Evolutionary conservation across 163 green algal species (phyloP).

Genomic region (Chlamydomonas reinhardtii): DNA sequence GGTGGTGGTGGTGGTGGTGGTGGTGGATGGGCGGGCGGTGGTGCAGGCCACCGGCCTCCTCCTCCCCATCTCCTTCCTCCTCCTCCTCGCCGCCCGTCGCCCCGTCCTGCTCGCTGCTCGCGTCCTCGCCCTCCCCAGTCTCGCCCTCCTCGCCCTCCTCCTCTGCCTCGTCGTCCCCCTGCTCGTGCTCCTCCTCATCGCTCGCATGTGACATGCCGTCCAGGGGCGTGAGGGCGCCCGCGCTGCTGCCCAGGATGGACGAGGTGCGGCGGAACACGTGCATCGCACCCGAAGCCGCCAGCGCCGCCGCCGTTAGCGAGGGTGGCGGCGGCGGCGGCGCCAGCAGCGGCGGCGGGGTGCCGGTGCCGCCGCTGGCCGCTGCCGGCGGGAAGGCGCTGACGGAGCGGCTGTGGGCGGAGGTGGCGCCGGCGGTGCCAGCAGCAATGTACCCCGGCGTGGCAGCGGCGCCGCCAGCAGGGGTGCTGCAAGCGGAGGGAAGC

Average conservation of each 20-base stretch:
- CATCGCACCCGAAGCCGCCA: neutral
- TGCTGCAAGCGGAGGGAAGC: neutral
- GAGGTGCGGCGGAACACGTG: neutral
- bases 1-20: too few relatives aligned
- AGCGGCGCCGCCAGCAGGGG: neutral
- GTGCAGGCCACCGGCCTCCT: too few relatives aligned
- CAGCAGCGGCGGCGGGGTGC: too few relatives aligned
- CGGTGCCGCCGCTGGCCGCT: neutral
- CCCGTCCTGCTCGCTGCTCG: neutral
- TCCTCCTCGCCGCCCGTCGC: too few relatives aligned
- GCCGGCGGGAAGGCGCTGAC: neutral
- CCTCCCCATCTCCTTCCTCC: too few relatives aligned
- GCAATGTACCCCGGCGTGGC: neutral
- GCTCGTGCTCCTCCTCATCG: neutral
- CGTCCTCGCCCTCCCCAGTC: neutral
- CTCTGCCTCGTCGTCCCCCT: neutral
- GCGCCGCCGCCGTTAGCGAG: neutral
- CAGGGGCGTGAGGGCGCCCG: conserved; percentile 11
- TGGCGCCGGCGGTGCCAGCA: neutral
- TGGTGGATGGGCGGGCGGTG: too few relatives aligned
- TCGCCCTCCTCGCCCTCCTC: neutral
- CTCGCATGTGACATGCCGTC: conserved; percentile 4
- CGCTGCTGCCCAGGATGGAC: conserved; percentile 20
- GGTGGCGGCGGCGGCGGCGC: too few relatives aligned
- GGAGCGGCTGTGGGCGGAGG: too few relatives aligned